Conservation (phyloP, 148 eudicot species). For the Arctostaphylos glauca region DNA sequence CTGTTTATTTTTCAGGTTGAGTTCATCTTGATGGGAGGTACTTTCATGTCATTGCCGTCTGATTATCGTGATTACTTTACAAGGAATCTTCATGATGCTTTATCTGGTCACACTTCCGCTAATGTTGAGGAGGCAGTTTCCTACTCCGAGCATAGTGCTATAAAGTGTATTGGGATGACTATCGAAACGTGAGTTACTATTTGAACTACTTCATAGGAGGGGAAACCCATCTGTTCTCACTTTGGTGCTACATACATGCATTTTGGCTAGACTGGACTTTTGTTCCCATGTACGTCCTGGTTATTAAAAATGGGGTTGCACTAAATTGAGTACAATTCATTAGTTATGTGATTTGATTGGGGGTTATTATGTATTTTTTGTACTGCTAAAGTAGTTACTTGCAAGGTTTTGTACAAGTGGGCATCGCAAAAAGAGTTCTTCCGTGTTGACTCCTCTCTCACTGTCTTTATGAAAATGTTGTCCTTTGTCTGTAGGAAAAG, state of each 20-base stretch:
- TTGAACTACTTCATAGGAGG: neutral
- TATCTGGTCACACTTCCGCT: slow-evolving; percentile 96
- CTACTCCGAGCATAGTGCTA: slow-evolving; percentile 92
- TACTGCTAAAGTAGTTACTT: neutral
- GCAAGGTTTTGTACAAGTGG: neutral
- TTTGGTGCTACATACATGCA: neutral
- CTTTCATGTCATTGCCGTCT: slow-evolving; percentile 95
- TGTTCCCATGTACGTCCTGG: too few species aligned
- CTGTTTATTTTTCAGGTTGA: slow-evolving; percentile 52
- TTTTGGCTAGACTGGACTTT: too few species aligned
- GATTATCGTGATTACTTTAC: slow-evolving; percentile 90
- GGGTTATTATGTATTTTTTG: neutral
- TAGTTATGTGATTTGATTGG: neutral
- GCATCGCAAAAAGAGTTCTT: neutral
- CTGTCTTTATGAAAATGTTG: neutral
- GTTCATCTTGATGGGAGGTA: slow-evolving; percentile 98
- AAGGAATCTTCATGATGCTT: slow-evolving; percentile 97
- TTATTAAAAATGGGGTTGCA: neutral
- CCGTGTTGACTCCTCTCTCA: neutral
- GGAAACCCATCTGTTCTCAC: neutral
- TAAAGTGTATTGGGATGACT: slow-evolving; percentile 98
- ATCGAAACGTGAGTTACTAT: slow-evolving; percentile 84
- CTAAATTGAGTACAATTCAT: neutral
- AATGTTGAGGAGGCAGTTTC: slow-evolving; percentile 97
- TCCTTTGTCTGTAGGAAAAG: neutral